A percentile compares a stretch with the other conserved stretches of the same genome.
Conservation (phyloP, 73 alveolate genomes). For the Tetrahymena malaccensis region DNA sequence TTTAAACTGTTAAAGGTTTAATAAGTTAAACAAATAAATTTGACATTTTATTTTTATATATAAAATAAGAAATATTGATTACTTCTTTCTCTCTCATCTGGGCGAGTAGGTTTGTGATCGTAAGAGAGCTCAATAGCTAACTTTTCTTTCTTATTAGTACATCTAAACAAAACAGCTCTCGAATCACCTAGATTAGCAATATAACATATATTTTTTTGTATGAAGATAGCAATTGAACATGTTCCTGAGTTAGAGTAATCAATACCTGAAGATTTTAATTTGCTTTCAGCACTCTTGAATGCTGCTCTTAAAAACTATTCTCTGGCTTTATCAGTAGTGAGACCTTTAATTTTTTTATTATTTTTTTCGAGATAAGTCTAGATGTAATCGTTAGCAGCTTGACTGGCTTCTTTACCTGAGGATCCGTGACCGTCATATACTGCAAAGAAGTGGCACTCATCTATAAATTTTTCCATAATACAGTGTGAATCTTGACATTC, state of each 20-base stretch:
- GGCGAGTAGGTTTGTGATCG: slow-evolving; percentile 84
- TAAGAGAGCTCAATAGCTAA: slow-evolving; percentile 63
- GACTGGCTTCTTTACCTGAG: slow-evolving; percentile 41
- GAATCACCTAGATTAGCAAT: slow-evolving; percentile 94
- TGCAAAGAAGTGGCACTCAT: slow-evolving; percentile 40
- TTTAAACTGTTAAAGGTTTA: neutral
- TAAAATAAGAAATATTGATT: neutral
- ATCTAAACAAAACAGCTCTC: slow-evolving; percentile 69
- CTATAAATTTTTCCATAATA: slow-evolving; percentile 29
- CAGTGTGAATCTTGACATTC: slow-evolving; percentile 41
- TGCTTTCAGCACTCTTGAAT: slow-evolving; percentile 40
- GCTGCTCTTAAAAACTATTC: slow-evolving; percentile 34
- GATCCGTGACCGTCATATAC: slow-evolving; percentile 47
- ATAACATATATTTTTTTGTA: slow-evolving; percentile 65
- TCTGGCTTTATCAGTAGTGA: slow-evolving; percentile 35
- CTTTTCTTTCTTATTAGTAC: slow-evolving; percentile 33
- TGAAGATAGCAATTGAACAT: slow-evolving; percentile 63
- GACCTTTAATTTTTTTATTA: slow-evolving; percentile 25
- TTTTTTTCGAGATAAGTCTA: slow-evolving; percentile 31
- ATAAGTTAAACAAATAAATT: neutral
- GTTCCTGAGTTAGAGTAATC: slow-evolving; percentile 67
- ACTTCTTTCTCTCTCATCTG: slow-evolving; percentile 65
- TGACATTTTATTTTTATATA: neutral
- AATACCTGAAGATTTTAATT: slow-evolving; percentile 37
- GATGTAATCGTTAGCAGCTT: slow-evolving; percentile 44